Evolutionary conservation across 139 green algal species (phyloP), one percentile per base, ranked within the genome.

Genomic region (Picochlorum sp.): DNA sequence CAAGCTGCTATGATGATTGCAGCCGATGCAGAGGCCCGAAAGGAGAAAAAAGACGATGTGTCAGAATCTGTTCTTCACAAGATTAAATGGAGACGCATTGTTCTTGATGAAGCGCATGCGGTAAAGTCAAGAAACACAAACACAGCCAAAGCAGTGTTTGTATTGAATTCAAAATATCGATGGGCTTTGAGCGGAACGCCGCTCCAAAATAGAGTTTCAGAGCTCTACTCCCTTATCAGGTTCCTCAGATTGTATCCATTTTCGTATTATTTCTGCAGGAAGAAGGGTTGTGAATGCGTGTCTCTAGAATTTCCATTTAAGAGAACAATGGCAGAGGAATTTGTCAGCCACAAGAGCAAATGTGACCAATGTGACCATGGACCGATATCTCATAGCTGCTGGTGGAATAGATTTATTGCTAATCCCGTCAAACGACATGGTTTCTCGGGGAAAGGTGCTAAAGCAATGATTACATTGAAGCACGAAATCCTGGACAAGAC

Each of bases 191-290:
- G 51, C 39, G 87, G 87, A 30, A 95, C 85, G 25, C 87, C 87
- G 4, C 74, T 94, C 45, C 84, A 94, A 70, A 94, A 96, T 78
- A 69, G 85, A 8, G 86, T 92, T 47, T 74, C 74, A 12, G 90
- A 97, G 85, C 80, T 97, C 24, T 97, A 96, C 78, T 86, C 70
- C 44, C 77, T 94, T 50, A 76, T 95, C 36, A 73, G 86, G 49
- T 95, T 95, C 74, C 70, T 95, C 47, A 61, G 84, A 45, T 76
- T 92, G 28, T 79, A 86, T 66, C 90, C 90, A 8, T 95, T 90
- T 64, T 70, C 85, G 7, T 93, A 88, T 75, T 96, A 96, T 74
- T 95, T 96, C 63, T 97, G 90, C 78, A 85, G 59, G 30, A 66
- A 72, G 26, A n/a, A 20, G 12, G 6, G 30, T 3, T 26, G 24